Base-by-base conservation (phyloP, 2,329 filamentous ascomycete genomes). In the Nannizziopsis barbatae region DNA sequence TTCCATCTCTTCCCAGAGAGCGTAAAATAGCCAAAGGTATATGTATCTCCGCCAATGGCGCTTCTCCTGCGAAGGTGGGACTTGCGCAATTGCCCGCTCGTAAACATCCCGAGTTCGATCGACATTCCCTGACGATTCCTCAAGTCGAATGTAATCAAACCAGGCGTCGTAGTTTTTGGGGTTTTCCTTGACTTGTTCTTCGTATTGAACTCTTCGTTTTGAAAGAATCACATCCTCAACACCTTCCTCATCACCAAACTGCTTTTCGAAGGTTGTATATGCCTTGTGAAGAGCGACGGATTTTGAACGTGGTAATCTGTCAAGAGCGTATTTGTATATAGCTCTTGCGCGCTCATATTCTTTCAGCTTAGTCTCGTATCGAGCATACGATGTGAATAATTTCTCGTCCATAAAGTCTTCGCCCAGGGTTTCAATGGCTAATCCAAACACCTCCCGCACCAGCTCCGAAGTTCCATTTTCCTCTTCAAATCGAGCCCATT, bases 221-320 rank as follows among this genome's bases (percentile, higher is more conserved):
- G 88, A 88, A n/a, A 96, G 65, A 27, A 98, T 86, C 7, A 96
- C 89, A 63, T 96, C 87, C 60, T 96, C 90, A 1, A 98, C 86
- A 3, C 92, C 92, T 58, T 95, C 87, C 48, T 78, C 76, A 64
- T 96, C 89, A 54, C 92, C 92, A 62, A 87, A 98, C 60, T 98
- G 92, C 71, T 98, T 98, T 68, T 98, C 92, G 57, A 98, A 98
- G 0, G 86, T 90, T 0, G 90, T 96, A 64, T 96, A 98, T 11
- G 88, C 82, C 63, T 93, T 93, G 70, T 98, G 90, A 7, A 98
- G 75, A 11, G 76, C 73, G 66, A 83, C 81, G 1, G 90, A 92
- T 64, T 84, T 88, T 10, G 87, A 93, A 17, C 92, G 80, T 9
- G 92, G 85, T 53, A 98, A 77, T 45, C 90, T 84, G 65, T 98